Evolutionary conservation across 768 basidiomycete genomes (phyloP), one percentile per base, ranked within the genome.

Genomic region (Coprinellus micaceus): DNA sequence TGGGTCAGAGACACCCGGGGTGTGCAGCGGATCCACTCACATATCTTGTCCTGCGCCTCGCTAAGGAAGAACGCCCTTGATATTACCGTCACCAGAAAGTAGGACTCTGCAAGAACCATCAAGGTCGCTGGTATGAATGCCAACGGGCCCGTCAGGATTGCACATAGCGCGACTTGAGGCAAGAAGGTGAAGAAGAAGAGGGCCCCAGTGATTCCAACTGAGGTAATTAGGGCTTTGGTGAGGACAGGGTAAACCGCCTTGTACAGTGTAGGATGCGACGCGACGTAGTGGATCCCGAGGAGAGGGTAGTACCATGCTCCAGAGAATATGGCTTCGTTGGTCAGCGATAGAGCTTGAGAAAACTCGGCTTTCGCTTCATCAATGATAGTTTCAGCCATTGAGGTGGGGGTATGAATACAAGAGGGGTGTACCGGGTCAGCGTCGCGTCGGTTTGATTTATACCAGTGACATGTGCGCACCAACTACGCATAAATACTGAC

Each of bases 161-260:
- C 78, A 37, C 86, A 81, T 46, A 88, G 66, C 40, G 82, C 84
- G 33, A 84, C 80, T 63, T 86, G 85, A 2, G 88, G 88, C 9
- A 87, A 62, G 70, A 85, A 89, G 19, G 81, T 80, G 69, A 83
- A 78, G 61, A 77, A 66, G 62, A 85, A 83, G 60, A 85, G 63
- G n/a, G 65, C 70, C 22, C 58, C 58, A 37, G 79, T 79, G 46
- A 79, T 71, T 3, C 65, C 68, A 36, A 72, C 60, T 4, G 78
- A 77, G 26, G 72, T 61, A 25, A 66, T 4, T 15, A 77, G 62
- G 15, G 72, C 73, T 61, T 77, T 80, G 52, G 71, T 46, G 49
- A 78, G 60, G 5, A 76, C 66, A 10, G 75, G 73, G 15, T 67
- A 62, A n/a, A 75, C 60, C 19, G 70, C 57, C 41, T 66, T 66